Conservation (phyloP, 23 red algal genomes). For the Chondrus crispus region DNA sequence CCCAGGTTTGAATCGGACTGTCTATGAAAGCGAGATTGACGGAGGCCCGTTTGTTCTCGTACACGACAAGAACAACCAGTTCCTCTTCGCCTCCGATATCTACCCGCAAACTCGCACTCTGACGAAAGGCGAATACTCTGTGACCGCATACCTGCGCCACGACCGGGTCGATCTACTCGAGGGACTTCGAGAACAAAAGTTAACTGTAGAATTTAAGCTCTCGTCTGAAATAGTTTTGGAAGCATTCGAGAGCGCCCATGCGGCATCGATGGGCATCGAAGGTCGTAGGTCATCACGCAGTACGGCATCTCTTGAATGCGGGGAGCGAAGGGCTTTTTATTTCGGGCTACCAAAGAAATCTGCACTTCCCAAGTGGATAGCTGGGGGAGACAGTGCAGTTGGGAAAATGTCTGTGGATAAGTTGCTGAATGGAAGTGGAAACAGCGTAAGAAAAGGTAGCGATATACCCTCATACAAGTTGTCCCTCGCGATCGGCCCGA, state of each 20-base stretch:
- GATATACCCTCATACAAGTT: conserved; percentile 36
- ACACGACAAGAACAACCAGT: conserved; percentile 69
- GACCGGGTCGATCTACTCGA: conserved; percentile 61
- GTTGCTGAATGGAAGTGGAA: conserved; percentile 15
- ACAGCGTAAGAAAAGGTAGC: neutral
- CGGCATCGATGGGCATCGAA: conserved; percentile 25
- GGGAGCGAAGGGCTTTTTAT: conserved; percentile 57
- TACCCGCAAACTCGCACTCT: conserved; percentile 40
- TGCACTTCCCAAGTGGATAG: conserved; percentile 58
- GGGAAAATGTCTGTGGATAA: conserved; percentile 57
- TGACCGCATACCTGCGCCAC: conserved; percentile 58
- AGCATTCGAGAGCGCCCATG: conserved; percentile 55
- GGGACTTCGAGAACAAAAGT: conserved; percentile 2
- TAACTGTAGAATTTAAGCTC: conserved; percentile 49
- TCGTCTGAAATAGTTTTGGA: conserved; percentile 25
- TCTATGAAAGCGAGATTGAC: conserved; percentile 68
- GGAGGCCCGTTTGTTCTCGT: conserved; percentile 72
- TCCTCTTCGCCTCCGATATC: conserved; percentile 51
- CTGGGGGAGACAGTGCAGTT: conserved; percentile 20
- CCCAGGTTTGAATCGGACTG: conserved; percentile 54
- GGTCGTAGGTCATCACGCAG: conserved; percentile 7
- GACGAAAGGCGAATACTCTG: conserved; percentile 60
- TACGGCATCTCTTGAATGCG: conserved; percentile 29
- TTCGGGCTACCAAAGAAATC: conserved; percentile 47
- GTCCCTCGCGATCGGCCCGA: neutral